Conservation (phyloP, 805 yeast genomes). For the Yamadazyma akitaensis region DNA sequence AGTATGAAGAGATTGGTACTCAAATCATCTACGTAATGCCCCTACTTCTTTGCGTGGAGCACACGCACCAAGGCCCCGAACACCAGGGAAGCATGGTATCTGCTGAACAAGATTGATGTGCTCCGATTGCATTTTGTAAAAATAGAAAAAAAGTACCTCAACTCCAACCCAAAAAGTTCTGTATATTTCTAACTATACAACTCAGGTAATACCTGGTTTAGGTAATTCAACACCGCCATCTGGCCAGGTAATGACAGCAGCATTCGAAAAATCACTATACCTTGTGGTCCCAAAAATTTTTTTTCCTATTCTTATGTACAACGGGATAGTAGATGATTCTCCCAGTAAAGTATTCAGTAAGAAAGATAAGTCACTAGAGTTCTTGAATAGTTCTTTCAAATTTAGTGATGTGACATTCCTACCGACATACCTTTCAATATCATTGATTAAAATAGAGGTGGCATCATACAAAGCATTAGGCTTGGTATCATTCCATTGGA, state of each 20-base stretch:
- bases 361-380: constrained; percentile 8
- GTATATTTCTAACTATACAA: neutral
- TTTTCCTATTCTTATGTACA: constrained; percentile 58
- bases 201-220: constrained; percentile 48
- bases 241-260: constrained; percentile 61
- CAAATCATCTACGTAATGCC: no score
- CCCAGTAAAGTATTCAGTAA: constrained; percentile 28
- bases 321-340: constrained; percentile 27
- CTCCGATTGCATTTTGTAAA: no score
- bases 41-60: no score
- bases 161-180: no score
- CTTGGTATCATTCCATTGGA: constrained; percentile 33
- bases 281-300: constrained; percentile 37
- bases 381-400: constrained; percentile 23
- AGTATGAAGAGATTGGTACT: no score
- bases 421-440: constrained; percentile 72
- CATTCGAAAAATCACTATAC: constrained; percentile 63
- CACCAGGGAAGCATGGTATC: no score
- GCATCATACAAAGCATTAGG: neutral
- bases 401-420: constrained; percentile 24
- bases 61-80: no score
- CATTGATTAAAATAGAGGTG: constrained; percentile 70
- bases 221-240: constrained; percentile 52
- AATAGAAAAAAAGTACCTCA: no score
- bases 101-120: no score